A percentile compares a stretch with the other conserved stretches of the same genome.
phyloP scores from a whole-genome alignment of 192 early-diverging fungal genomes.

The Coemansia sp. region DNA sequence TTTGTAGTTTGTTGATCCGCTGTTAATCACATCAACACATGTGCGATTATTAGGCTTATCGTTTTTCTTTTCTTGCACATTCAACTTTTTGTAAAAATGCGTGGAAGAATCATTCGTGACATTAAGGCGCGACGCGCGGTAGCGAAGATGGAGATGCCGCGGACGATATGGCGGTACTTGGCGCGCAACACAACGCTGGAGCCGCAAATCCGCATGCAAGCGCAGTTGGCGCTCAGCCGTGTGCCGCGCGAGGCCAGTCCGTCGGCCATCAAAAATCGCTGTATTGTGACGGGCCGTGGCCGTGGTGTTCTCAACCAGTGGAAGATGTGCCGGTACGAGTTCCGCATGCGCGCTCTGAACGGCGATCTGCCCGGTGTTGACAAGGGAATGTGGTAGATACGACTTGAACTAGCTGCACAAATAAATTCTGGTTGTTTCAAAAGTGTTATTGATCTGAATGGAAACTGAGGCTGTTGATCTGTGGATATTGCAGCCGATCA shows the following conservation, averaged over 20 bases:
- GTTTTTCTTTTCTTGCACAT: not conserved
- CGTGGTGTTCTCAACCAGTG: conserved; percentile 75
- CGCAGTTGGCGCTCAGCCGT: conserved; percentile 69
- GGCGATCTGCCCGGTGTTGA: conserved; percentile 79
- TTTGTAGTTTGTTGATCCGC: too few relatives aligned
- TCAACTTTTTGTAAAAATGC: conserved; percentile 23
- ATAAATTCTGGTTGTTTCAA: not conserved
- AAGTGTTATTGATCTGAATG: not conserved
- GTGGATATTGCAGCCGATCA: too few relatives aligned
- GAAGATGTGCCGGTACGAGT: conserved; percentile 75
- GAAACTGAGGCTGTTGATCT: too few relatives aligned
- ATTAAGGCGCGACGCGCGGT: conserved; percentile 69
- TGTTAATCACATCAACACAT: not conserved
- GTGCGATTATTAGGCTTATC: not conserved
- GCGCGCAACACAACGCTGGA: conserved; percentile 74
- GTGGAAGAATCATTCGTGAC: conserved; percentile 62
- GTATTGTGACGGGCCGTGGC: conserved; percentile 71
- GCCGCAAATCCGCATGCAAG: conserved; percentile 72
- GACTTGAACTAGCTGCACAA: not conserved
- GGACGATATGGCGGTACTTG: conserved; percentile 73
- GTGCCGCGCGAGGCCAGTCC: conserved; percentile 65
- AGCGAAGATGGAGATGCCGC: conserved; percentile 65
- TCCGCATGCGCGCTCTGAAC: conserved; percentile 74
- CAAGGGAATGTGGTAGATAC: conserved; percentile 73
- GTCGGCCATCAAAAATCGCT: conserved; percentile 69